Evolutionary conservation across 1,139 yeast species (phyloP).

Genomic region (Pichia sp.): DNA sequence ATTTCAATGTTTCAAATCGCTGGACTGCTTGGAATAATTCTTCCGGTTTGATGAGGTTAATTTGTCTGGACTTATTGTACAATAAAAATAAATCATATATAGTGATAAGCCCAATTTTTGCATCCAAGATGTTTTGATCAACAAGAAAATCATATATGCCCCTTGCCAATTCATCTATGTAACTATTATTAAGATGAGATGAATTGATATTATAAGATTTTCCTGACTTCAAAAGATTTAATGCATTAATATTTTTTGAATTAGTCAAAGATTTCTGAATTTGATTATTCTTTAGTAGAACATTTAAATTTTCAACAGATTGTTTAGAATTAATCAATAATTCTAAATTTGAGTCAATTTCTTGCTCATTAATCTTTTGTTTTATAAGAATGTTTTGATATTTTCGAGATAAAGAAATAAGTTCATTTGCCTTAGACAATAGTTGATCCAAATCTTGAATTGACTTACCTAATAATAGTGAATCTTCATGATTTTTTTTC

Average conservation of each 20-base stretch:
- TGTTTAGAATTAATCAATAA: slow-evolving; percentile 37
- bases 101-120: slow-evolving; percentile 52
- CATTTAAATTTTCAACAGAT: slow-evolving; percentile 24
- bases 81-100: slow-evolving; percentile 54
- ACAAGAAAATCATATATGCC: slow-evolving; percentile 52
- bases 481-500: slow-evolving; percentile 52
- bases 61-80: slow-evolving; percentile 55
- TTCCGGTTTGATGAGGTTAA: slow-evolving; percentile 52
- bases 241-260: slow-evolving; percentile 17
- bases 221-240: slow-evolving; percentile 18
- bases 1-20: slow-evolving; percentile 38
- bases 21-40: slow-evolving; percentile 50
- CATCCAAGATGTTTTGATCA: slow-evolving; percentile 36
- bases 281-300: slow-evolving; percentile 25
- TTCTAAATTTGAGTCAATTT: slow-evolving; percentile 32
- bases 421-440: slow-evolving; percentile 72
- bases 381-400: slow-evolving; percentile 22
- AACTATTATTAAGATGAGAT: slow-evolving; percentile 28
- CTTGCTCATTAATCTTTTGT: slow-evolving; percentile 1
- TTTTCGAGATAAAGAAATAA: slow-evolving; percentile 45
- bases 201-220: slow-evolving; percentile 4
- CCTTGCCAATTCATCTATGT: slow-evolving; percentile 46
- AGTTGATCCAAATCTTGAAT: slow-evolving; percentile 72
- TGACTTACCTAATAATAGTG: slow-evolving; percentile 59
- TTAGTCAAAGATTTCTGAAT: slow-evolving; percentile 20